These are phyloP conservation scores for Esteya vermicola DNA, from an alignment of 2,329 filamentous ascomycete genomes.

Conservation along the genomic window DNA sequence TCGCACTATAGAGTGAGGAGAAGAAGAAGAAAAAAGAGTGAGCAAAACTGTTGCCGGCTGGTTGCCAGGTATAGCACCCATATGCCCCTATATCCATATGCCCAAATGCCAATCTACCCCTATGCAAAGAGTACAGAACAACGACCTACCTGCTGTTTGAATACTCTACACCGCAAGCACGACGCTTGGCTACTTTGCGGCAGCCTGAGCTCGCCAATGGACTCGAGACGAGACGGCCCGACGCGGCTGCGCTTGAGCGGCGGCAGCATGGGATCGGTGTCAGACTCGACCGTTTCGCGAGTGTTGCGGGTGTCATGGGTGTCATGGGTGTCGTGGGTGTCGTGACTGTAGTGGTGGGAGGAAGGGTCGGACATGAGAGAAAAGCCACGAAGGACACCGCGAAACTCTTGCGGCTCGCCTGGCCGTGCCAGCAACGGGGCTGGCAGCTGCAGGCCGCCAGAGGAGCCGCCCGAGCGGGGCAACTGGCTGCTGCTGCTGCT, in stretches of 20 bases:
- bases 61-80: too few species aligned
- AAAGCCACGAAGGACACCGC: conserved; percentile 24
- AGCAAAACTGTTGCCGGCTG: not conserved
- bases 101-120: too few species aligned
- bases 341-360: conserved; percentile 11
- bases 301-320: not conserved
- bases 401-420: conserved; percentile 19
- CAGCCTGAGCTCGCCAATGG: conserved; percentile 40
- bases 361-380: conserved; percentile 26
- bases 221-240: conserved; percentile 38
- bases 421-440: not conserved
- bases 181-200: conserved; percentile 29
- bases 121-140: too few species aligned
- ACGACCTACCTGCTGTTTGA: conserved; percentile 33
- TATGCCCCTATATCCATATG: too few species aligned
- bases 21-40: not conserved
- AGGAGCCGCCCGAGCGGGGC: not conserved
- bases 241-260: conserved; percentile 39
- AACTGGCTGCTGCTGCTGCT: too few species aligned
- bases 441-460: not conserved
- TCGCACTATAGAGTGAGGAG: conserved; percentile 28
- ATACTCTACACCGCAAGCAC: conserved; percentile 36
- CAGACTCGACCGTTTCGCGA: conserved; percentile 30
- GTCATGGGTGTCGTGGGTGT: not conserved
- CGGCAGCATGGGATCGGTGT: conserved; percentile 36